These are phyloP conservation scores for Nelumbo lutea DNA, from an alignment of 164 flowering plant species.

Conservation along the genomic window DNA sequence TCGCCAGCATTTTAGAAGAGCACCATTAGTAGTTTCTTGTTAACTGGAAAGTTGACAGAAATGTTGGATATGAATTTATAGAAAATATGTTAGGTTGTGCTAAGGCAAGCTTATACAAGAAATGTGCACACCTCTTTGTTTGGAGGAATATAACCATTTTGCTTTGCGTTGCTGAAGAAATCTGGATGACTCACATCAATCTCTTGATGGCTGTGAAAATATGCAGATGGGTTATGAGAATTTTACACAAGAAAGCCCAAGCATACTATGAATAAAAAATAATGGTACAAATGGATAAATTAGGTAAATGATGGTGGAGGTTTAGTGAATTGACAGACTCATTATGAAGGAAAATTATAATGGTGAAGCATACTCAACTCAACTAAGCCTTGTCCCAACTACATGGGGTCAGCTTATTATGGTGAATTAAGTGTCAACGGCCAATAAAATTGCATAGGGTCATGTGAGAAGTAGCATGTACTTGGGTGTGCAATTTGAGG, in stretches of 20 bases:
- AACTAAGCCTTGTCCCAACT: too few species aligned
- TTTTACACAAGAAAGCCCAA: neutral
- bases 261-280: neutral
- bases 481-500: too few species aligned
- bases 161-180: conserved; percentile 78
- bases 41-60: neutral
- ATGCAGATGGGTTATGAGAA: neutral
- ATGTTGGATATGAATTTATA: neutral
- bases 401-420: too few species aligned
- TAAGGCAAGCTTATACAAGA: neutral
- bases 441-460: too few species aligned
- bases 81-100: neutral
- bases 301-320: too few species aligned
- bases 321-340: too few species aligned
- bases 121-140: conserved; percentile 73
- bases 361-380: too few species aligned
- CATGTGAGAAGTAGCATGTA: too few species aligned
- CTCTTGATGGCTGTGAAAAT: conserved; percentile 78
- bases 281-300: neutral
- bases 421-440: too few species aligned
- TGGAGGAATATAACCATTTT: conserved; percentile 83
- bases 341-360: too few species aligned
- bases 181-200: conserved; percentile 98
- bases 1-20: neutral
- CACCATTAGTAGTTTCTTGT: neutral